Base-by-base conservation (phyloP, 2,329 filamentous ascomycete species). In the Nothophaeocryptopus gaeumannii region DNA sequence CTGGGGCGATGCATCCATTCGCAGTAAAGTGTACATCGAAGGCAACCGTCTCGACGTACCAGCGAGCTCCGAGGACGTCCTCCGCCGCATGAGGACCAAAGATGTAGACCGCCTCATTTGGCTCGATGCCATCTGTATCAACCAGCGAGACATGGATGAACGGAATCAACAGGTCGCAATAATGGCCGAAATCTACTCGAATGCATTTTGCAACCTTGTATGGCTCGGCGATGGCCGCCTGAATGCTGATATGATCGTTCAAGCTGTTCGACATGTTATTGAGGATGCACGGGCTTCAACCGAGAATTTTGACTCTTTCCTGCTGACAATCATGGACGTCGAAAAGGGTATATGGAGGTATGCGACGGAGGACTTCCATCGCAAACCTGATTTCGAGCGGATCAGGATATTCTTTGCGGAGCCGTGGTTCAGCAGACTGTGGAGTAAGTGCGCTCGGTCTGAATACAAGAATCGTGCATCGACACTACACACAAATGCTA, bases 61-160 rank as follows among this genome's bases (percentile, higher is more conserved):
- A 8, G 20, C 15, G 9, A 46, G 43, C 26, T 32, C 49, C 8
- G 49, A 39, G 13, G 14, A 30, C 11, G 49, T 37, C 7, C 37
- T 50, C 9, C 14, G 34, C 9, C 45, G 50, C n/a, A 39, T 49
- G 15, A 40, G 50, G 11, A 14, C 38, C n/a, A 8, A 7, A 20
- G 37, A 46, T 5, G 20, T 9, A 39, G 3, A 13, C n/a, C 13
- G 40, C 7, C 33, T 34, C n/a, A 11, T 59, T 3, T 59, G 55
- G 55, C 53, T 53, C 20, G 57, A 59, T 43, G 47, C 56, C n/a
- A 36, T 14, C n/a, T n/a, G n/a, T n/a, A n/a, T n/a, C n/a, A n/a
- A n/a, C n/a, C n/a, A n/a, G n/a, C n/a, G n/a, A n/a, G 41, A 55
- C 33, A 11, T 35, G 3, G 12, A 9, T 8, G 57, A 59, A 26